Base-by-base conservation (phyloP, 768 basidiomycete genomes). In the Boletus reticuloceps region DNA sequence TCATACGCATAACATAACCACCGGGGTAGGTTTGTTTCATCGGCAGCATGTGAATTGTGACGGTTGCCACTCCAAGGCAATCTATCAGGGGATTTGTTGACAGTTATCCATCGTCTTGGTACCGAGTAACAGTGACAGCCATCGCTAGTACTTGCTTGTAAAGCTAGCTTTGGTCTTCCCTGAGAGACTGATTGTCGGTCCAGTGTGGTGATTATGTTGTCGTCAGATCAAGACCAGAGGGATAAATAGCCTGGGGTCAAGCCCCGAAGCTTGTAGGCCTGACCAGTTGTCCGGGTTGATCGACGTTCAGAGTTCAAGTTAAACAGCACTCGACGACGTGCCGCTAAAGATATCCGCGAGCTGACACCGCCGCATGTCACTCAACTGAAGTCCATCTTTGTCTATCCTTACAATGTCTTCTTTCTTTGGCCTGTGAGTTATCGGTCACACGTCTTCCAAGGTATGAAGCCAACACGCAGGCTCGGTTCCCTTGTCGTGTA, bases 381-480 rank as follows among this genome's bases (percentile, higher is more conserved):
- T 43, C 47, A 27, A 14, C 45, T 8, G 31, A n/a, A 37, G n/a
- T 25, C 49, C 56, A 50, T 45, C 65, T 61, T 38, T 22, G 47
- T 52, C 51, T 49, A 49, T 55, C 60, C 39, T 47, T 41, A 56
- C 53, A 48, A 92, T 92, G 90, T 91, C 90, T 40, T 83, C 90
- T n/a, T 92, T 92, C 78, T 92, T 92, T 68, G 87, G 88, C 61
- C 79, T 92, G 89, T 91, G 69, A 81, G 89, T 75, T 17, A 34
- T 45, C 29, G 40, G 20, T 10, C 13, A 22, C 47, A 34, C 36
- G 39, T 55, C 50, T 50, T 6, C 27, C 32, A 17, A 60, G 25
- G 25, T 38, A 34, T 59, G 41, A 63, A 50, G 42, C 55, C 53
- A 51, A 61, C 53, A 17, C 49, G 40, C 47, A 56, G 50, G 38